Base-by-base conservation (phyloP, 1,284 basidiomycete species). In the Marasmius tenuissimus region DNA sequence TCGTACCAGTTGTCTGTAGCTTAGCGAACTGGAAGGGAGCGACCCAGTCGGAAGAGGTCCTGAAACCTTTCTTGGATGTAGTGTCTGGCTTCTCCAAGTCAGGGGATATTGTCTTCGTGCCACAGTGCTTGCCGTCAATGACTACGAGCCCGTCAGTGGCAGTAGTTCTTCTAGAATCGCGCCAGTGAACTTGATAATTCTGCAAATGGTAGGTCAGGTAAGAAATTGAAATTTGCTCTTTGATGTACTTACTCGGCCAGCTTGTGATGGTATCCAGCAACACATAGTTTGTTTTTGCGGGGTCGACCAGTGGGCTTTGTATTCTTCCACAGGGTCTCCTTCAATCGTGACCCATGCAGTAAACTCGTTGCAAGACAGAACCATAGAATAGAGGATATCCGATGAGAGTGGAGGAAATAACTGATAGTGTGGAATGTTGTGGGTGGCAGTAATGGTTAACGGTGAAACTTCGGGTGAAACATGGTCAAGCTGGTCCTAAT, bases 331-430 rank as follows among this genome's bases (percentile, higher is more conserved):
- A 16, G 20, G 12, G n/a, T 20, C n/a, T 16, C 50, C 61, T 9
- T 61, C 56, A n/a, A 61, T 61, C 33, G 57, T 58, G 12, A 61
- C 47, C 61, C 61, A 61, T 0, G 61, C 61, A 27, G 27, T 11
- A n/a, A 61, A 61, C 48, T 61, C 56, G 14, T 61, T 42, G 14
- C 35, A 27, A 12, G 53, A 45, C 20, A 61, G 50, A 11, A 57
- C 49, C 57, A 61, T 61, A 3, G 34, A 47, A 27, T 20, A 20
- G 1, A 48, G 34, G 42, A 10, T n/a, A n/a, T n/a, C n/a, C n/a
- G n/a, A n/a, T n/a, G 18, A 5, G 5, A 22, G 18, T 51, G 18
- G 16, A 22, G 50, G 42, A 18, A 16, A 40, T 40, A 40, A 40
- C 39, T 40, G 39, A 40, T 16, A 9, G 39, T 40, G 39, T n/a